Conservation (phyloP, 208 protist genomes). For the Porcisia hertigi region DNA sequence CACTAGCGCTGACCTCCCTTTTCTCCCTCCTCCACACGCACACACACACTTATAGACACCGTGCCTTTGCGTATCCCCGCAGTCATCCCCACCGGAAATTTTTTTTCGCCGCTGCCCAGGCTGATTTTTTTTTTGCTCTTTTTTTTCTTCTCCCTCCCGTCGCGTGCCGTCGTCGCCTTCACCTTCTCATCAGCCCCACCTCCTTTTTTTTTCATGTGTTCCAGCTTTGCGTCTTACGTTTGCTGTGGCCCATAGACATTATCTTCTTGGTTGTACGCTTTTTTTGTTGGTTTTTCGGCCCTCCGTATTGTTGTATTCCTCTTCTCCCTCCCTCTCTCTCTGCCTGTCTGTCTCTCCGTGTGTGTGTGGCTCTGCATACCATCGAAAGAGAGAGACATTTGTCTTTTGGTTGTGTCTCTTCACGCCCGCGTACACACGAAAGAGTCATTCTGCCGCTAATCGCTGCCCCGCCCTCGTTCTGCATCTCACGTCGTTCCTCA, state of each 20-base stretch:
- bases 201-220: not conserved
- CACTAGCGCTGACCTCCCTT: not conserved
- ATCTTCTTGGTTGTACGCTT: not conserved
- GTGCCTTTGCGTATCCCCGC: not conserved
- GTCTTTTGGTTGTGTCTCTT: not conserved
- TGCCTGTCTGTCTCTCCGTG: not conserved
- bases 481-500: not conserved
- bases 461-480: not conserved
- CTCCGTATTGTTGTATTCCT: not conserved
- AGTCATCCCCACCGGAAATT: no score
- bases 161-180: not conserved
- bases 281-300: not conserved
- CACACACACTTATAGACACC: not conserved
- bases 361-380: not conserved
- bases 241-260: not conserved
- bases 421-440: not conserved
- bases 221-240: not conserved
- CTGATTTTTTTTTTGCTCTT: not conserved
- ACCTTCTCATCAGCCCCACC: not conserved
- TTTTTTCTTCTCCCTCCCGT: not conserved
- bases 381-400: not conserved
- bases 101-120: not conserved
- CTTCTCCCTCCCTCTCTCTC: not conserved
- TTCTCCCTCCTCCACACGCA: not conserved
- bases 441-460: not conserved